Evolutionary conservation across 1,284 basidiomycete genomes (phyloP), one percentile per base, ranked within the genome.

Genomic region (Fomitopsis schrenkii): DNA sequence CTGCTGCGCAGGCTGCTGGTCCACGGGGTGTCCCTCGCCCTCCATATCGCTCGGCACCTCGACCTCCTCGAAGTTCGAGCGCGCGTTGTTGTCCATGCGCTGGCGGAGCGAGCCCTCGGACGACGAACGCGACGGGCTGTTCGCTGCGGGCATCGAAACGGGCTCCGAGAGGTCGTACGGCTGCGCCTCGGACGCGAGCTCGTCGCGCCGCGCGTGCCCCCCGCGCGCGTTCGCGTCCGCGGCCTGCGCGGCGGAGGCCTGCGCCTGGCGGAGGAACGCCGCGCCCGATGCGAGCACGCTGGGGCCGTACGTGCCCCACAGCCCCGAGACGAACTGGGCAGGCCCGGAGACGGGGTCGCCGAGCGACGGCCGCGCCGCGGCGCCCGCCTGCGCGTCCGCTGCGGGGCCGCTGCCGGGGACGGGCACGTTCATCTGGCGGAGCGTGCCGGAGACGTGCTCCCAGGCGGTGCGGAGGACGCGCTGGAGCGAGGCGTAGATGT

Each of bases 271-370:
- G 36, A 90, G 72, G 10, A 91, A 69, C 6, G 82, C 82, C 0
- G 86, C 80, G 15, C 89, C 88, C 0, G 81, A 80, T 0, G 88
- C 88, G 14, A 93, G 67, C 46, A 93, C 80, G 1, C 81, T 74
- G 1, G 93, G 91, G 0, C 90, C 92, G 64, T 91, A 94, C 4
- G 84, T 83, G 15, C 80, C 77, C 88, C 91, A 91, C 17, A 93
- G 76, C 0, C 86, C 81, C 33, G 81, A 80, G 0, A 83, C 80
- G 19, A 93, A 77, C 66, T 87, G 83, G 7, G 81, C 78, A 5
- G 90, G 85, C 5, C 85, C 86, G 15, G 82, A 83, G n/a, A 81
- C 78, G 0, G 86, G 85, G 64, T 86, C 83, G 10, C 68, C 74
- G 63, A 85, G 65, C 5, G 80, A 74, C 0, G 85, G 84, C 2